Evolutionary conservation across 129 eudicot species (phyloP), one percentile per base, ranked within the genome.

Genomic region (Smallanthus sonchifolius): DNA sequence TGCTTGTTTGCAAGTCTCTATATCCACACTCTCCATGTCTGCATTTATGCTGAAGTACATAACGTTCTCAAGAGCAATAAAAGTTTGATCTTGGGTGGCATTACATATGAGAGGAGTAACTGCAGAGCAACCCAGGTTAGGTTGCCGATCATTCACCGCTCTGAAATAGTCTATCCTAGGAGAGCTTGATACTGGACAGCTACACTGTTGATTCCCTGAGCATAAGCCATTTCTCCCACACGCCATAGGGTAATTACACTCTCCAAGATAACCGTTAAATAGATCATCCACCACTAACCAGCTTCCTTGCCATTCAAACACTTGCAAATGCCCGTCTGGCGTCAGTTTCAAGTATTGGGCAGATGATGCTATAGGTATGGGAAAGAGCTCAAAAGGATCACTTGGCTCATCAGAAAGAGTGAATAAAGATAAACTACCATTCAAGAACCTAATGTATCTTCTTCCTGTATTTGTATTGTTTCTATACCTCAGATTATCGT

Each of bases 171-270:
- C 69, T 30, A 3, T 56, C 55, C 47, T 35, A 9, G 35, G 51
- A 36, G 44, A 37, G 37, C 39, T 67, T n/a, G 48, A 73, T 3
- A 13, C 16, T 3, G 87, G 86, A 65, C 81, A 85, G 13, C 72
- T 67, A n/a, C 86, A 81, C 20, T 55, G 66, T 9, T 24, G 69
- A 30, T 78, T 45, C 19, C n/a, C 30, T 0, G 71, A 69, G 77
- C 89, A 85, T 59, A 85, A 4, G 3, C 74, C 76, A 44, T 78
- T 78, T 30, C 67, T 78, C 10, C 86, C 82, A 57, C 82, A 85
- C 15, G 60, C 82, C 72, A 17, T 28, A n/a, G 82, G 86, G 56
- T 77, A 81, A 28, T 17, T 30, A 47, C 82, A 69, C 11, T 56
- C 55, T 6, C 60, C 78, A 10, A 80, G 62, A 65, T 2, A 4